These are phyloP conservation scores for Trichoderma semiorbis DNA, from an alignment of 2,329 filamentous ascomycete species.

Conservation along the genomic window DNA sequence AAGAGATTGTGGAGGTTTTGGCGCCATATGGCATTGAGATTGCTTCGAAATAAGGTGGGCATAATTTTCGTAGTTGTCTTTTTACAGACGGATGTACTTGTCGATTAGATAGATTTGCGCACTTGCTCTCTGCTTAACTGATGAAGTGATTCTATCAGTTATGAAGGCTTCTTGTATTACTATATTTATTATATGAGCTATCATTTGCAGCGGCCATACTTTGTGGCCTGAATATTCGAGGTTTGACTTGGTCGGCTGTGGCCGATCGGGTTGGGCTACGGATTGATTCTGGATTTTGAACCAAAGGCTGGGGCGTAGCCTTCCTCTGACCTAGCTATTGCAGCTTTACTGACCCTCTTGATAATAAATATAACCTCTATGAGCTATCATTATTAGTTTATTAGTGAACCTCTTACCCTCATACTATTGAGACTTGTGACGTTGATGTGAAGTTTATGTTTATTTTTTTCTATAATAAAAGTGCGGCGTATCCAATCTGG, in stretches of 20 bases:
- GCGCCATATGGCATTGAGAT: neutral
- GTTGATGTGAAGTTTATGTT: neutral
- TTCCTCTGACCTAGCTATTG: too few species aligned
- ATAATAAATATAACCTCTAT: too few species aligned
- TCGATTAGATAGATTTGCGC: neutral
- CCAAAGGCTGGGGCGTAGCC: too few species aligned
- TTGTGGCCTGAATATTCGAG: too few species aligned
- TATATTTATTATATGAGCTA: neutral
- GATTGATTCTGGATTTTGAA: too few species aligned
- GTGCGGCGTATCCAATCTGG: neutral
- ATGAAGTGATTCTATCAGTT: neutral
- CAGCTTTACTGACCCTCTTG: too few species aligned
- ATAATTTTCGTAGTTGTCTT: neutral
- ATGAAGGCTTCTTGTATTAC: neutral
- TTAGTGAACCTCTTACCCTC: accelerated
- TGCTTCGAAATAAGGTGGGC: neutral
- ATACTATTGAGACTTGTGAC: neutral
- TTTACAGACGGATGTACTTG: neutral
- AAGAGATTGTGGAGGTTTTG: neutral
- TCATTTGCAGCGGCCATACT: too few species aligned
- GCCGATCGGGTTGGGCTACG: too few species aligned
- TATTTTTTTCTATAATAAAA: neutral
- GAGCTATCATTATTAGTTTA: neutral
- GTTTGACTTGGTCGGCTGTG: too few species aligned
- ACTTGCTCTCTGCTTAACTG: neutral